These are phyloP conservation scores for Actinomucor elegans DNA, from an alignment of 371 early-diverging fungal species.

Conservation along the genomic window DNA sequence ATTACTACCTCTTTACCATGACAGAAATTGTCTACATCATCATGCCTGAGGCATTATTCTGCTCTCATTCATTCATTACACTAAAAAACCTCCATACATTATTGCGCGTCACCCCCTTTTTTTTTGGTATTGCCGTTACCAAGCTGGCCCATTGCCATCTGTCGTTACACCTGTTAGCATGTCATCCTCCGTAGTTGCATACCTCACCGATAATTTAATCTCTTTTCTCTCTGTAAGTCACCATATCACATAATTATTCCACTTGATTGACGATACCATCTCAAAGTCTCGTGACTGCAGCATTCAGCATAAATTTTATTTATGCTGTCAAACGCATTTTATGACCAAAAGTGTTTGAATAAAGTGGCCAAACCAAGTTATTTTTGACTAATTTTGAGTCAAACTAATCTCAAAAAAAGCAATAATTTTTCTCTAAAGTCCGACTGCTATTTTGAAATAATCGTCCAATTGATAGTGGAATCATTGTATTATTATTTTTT, in stretches of 20 bases:
- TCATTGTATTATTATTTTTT: too few relatives aligned
- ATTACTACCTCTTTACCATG: slow-evolving; percentile 29
- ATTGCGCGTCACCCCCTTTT: slow-evolving; percentile 4
- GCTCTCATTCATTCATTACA: slow-evolving; percentile 8
- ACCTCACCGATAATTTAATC: slow-evolving; percentile 21
- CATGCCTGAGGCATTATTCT: slow-evolving; percentile 2
- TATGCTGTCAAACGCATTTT: slow-evolving; percentile 24
- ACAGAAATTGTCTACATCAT: slow-evolving; percentile 31
- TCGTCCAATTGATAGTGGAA: too few relatives aligned
- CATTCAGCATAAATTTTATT: slow-evolving; percentile 27
- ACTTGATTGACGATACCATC: slow-evolving; percentile 27
- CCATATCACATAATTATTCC: slow-evolving; percentile 27
- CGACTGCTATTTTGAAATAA: too few relatives aligned
- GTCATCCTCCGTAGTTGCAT: slow-evolving; percentile 17
- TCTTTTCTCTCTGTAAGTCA: slow-evolving; percentile 28
- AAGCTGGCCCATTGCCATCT: slow-evolving; percentile 17
- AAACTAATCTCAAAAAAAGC: too few relatives aligned
- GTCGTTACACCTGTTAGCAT: slow-evolving; percentile 9
- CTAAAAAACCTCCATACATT: slow-evolving; percentile 1
- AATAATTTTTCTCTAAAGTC: too few relatives aligned
- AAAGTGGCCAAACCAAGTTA: slow-evolving; percentile 18
- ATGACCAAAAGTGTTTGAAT: slow-evolving; percentile 14
- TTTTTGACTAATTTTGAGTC: too few relatives aligned
- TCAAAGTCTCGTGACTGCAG: slow-evolving; percentile 23
- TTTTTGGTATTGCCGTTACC: slow-evolving; percentile 3